Percentiles rank a stretch among this genome's conserved stretches.
phyloP scores from a whole-genome alignment of 345 rosid species.

The Populus euphratica region DNA sequence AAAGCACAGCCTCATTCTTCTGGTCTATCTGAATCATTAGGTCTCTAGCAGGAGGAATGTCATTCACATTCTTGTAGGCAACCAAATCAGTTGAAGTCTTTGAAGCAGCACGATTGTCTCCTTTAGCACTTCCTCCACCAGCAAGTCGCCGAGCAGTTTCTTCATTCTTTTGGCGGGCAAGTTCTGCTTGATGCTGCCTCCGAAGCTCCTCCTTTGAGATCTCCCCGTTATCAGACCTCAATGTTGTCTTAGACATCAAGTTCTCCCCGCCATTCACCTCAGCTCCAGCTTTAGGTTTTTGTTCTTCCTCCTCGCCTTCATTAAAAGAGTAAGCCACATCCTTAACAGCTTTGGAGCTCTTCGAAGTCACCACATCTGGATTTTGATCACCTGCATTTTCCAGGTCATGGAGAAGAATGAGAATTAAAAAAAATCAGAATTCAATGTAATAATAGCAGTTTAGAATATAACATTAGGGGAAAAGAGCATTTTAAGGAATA shows the following conservation, averaged over 20 bases:
- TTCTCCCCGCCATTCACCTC: slow-evolving; percentile 42
- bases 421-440: not conserved
- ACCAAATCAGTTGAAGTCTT: slow-evolving; percentile 64
- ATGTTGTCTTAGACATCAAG: slow-evolving; percentile 56
- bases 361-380: slow-evolving; percentile 53
- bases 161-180: slow-evolving; percentile 96
- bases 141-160: slow-evolving; percentile 91
- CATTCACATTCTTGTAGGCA: slow-evolving; percentile 84
- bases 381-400: slow-evolving; percentile 29
- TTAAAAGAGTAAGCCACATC: slow-evolving; percentile 84
- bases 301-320: slow-evolving; percentile 77
- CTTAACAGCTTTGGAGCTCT: slow-evolving; percentile 66
- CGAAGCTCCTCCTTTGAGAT: slow-evolving; percentile 87
- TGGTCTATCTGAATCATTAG: slow-evolving; percentile 77
- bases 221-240: slow-evolving; percentile 79
- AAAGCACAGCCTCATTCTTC: slow-evolving; percentile 75
- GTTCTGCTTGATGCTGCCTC: slow-evolving; percentile 94
- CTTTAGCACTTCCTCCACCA: slow-evolving; percentile 58
- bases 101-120: slow-evolving; percentile 52
- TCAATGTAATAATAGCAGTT: not conserved
- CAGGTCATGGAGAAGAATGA: not conserved
- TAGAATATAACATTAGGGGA: not conserved
- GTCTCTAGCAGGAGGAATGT: slow-evolving; percentile 63
- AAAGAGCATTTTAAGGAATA: not conserved
- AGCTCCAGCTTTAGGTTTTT: slow-evolving; percentile 32